Conservation (phyloP, 164 flowering plant species). For the Stephania yunnanensis region DNA sequence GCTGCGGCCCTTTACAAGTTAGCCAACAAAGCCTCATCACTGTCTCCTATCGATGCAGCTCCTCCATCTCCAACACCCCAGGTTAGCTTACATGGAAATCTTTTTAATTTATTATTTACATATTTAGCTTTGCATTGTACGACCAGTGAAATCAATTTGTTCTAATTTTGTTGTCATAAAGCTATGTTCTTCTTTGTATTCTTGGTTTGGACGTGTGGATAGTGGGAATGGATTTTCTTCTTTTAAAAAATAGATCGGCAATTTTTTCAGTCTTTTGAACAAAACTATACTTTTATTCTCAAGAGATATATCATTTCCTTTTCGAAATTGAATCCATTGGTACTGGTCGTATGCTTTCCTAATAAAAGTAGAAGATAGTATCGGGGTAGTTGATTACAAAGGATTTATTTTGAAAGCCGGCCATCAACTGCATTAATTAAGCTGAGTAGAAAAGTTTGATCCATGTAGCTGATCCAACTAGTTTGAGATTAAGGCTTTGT, state of each 20-base stretch:
- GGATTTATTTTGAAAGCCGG: too few species aligned
- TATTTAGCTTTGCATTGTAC: not conserved
- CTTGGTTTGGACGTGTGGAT: not conserved
- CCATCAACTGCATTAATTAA: too few species aligned
- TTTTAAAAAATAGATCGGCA: not conserved
- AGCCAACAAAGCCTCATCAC: slow-evolving; percentile 71
- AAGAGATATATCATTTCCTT: too few species aligned
- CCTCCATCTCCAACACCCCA: slow-evolving; percentile 94
- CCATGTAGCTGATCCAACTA: too few species aligned
- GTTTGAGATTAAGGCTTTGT: too few species aligned
- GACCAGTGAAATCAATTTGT: too few species aligned
- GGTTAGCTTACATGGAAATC: slow-evolving; percentile 31
- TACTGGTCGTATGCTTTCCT: not conserved
- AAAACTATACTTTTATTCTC: not conserved
- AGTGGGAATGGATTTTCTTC: not conserved
- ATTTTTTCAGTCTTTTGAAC: not conserved
- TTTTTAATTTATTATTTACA: not conserved
- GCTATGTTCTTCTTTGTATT: not conserved
- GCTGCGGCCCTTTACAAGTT: slow-evolving; percentile 71
- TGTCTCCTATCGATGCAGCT: slow-evolving; percentile 88
- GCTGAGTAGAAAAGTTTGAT: too few species aligned
- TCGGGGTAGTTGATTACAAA: too few species aligned
- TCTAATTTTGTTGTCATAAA: too few species aligned
- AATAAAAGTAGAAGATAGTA: not conserved
- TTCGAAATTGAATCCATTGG: not conserved